Base-by-base conservation (phyloP, 2,329 filamentous ascomycete species). In the Ceratocystis lukuohia region DNA sequence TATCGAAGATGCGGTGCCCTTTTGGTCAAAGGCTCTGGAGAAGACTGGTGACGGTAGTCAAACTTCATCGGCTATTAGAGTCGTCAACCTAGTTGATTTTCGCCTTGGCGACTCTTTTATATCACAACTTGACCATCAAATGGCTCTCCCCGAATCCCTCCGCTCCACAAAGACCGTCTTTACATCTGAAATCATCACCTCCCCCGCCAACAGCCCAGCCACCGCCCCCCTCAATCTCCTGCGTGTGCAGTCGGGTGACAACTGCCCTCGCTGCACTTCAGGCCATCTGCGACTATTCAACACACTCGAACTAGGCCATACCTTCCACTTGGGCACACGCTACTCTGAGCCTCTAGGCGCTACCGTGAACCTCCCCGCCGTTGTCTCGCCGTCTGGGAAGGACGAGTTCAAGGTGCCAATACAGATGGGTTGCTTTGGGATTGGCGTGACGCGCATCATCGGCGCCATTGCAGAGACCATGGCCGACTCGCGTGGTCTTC, bases 371-470 rank as follows among this genome's bases (percentile, higher is more conserved):
- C 69, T 76, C 2, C 72, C 75, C 12, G 68, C 66, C 30, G 28
- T 30, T 17, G 44, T 66, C 3, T 59, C 71, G 1, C 48, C 69
- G 2, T 25, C 63, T 15, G 62, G 28, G 1, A 65, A 68, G 28
- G 65, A 68, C 59, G 25, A 63, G 50, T 59, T 69, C 48, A 45
- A 69, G 2, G 79, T 84, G 0, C 80, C 85, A 0, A 81, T 96
- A 72, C 85, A 96, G 70, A 99, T 99, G 94, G 94, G 94, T 66
- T 99, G 94, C 74, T 91, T 96, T 73, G 94, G 94, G 0, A 95
- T 99, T 69, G 94, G 94, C 1, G 85, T 99, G 20, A 96, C 91
- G 4, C 87, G 94, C 57, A 86, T 99, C 71, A 87, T 99, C 69
- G 91, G 88, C 7, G 91, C 94, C 1, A 84, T 94, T 0, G 92